Evolutionary conservation across 129 eudicot genomes (phyloP), one percentile per base, ranked within the genome.

Genomic region (Sambucus nigra): DNA sequence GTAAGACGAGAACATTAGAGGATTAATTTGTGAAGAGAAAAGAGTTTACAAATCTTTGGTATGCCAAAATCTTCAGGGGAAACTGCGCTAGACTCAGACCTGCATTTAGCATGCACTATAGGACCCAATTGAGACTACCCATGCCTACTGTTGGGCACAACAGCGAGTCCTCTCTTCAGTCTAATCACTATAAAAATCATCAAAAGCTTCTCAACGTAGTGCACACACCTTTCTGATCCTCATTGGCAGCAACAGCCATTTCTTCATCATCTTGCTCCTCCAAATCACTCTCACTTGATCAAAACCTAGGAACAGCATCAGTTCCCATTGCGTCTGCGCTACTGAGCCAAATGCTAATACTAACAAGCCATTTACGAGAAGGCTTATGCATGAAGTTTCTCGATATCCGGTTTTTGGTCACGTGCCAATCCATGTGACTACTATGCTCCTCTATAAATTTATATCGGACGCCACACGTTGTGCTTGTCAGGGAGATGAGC

Each of bases 371-470:
- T 51, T 80, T 86, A 41, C 87, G 94, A 50, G 96, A 92, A 45
- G 96, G 85, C 52, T 80, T 86, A 63, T 88, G 88, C 69, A 86
- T 92, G 16, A 87, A 94, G 62, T 77, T 92, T 67, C 57, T 92
- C 0, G 83, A 73, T 2, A 74, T 71, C 26, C 96, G 72, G 61
- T 92, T 92, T 66, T 80, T 92, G 20, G 83, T 92, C 51, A 92
- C 94, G 55, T 92, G 99, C 99, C 99, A 92, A 59, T 92, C 99
- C 99, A 92, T 92, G 64, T 92, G 99, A 68, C 65, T 80, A 51
- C 99, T 82, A 73, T 92, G 99, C 54, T 83, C 94, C 47, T 92
- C 99, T 75, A 86, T 94, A 60, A 60, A 54, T 63, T 82, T 86
- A 57, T 86, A 92, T n/a, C 99, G 86, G 46, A 77, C 87, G 60